Conservation (phyloP, 805 yeast species). For the Nakazawaea sp. region DNA sequence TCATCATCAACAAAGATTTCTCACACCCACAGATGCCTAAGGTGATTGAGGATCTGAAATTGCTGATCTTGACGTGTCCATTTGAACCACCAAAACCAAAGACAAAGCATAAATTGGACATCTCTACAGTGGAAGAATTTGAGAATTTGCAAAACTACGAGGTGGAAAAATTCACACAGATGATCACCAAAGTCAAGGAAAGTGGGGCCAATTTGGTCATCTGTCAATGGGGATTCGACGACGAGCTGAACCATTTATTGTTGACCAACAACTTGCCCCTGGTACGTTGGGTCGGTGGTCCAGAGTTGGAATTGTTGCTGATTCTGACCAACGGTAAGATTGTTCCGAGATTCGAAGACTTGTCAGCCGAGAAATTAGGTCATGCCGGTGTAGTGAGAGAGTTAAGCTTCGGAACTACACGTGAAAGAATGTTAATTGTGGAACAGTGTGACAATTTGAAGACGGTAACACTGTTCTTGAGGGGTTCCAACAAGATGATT, state of each 20-base stretch:
- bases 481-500: constrained; percentile 97
- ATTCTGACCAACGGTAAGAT: constrained; percentile 97
- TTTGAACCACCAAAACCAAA: constrained; percentile 99
- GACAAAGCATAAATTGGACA: constrained; percentile 95
- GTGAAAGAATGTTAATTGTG: constrained; percentile 91
- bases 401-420: constrained; percentile 91
- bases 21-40: constrained; percentile 99
- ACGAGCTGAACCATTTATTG: constrained; percentile 92
- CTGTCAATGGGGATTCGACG: constrained; percentile 99
- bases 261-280: constrained; percentile 88
- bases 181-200: constrained; percentile 80
- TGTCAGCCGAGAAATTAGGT: constrained; percentile 77
- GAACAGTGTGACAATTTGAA: constrained; percentile 83
- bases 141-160: constrained; percentile 87
- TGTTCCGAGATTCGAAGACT: constrained; percentile 95
- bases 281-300: constrained; percentile 98
- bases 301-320: constrained; percentile 91
- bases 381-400: constrained; percentile 80
- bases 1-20: constrained; percentile 90
- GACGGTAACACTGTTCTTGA: constrained; percentile 86
- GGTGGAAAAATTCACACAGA: constrained; percentile 80
- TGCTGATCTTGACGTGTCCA: constrained; percentile 96
- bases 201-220: constrained; percentile 95
- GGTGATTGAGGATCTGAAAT: constrained; percentile 65
- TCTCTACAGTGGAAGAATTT: constrained; percentile 90